phyloP scores from a whole-genome alignment of 495 filamentous ascomycete species.

The Daldinia concentrica region DNA sequence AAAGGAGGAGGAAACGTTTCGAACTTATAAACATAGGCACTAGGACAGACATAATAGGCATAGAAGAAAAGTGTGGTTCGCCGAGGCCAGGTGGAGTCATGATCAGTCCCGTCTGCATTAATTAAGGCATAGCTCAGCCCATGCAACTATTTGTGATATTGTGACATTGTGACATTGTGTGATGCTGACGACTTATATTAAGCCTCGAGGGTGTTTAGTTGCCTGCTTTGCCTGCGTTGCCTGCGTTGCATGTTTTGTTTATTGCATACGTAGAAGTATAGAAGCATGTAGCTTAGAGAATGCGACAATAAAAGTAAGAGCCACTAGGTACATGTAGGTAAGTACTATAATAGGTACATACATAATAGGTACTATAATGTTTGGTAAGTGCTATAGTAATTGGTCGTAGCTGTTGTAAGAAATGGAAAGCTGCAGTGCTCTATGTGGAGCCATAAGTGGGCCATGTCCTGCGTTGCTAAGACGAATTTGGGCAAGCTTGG shows the following conservation, averaged over 20 bases:
- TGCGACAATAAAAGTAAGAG: too few relatives aligned
- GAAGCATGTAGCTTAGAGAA: too few relatives aligned
- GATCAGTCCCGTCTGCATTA: background rate
- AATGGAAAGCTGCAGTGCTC: background rate
- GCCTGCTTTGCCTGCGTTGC: background rate
- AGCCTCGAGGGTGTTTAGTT: background rate
- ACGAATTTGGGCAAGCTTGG: background rate
- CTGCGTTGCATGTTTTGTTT: background rate
- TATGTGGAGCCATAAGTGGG: background rate
- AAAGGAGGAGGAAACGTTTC: background rate
- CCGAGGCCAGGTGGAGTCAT: background rate
- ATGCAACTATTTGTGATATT: background rate
- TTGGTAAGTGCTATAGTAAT: too few relatives aligned
- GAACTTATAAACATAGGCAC: background rate
- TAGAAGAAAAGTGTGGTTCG: background rate
- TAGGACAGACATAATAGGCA: background rate
- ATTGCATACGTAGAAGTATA: background rate
- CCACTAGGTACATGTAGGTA: too few relatives aligned
- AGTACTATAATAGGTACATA: too few relatives aligned
- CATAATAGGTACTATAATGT: too few relatives aligned
- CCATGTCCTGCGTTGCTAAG: background rate
- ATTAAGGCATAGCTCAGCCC: background rate
- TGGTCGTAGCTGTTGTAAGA: background rate
- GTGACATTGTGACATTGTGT: background rate
- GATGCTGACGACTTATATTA: background rate